These are phyloP conservation scores for Ophiostoma populinum DNA, from an alignment of 2,329 filamentous ascomycete genomes.

Conservation along the genomic window DNA sequence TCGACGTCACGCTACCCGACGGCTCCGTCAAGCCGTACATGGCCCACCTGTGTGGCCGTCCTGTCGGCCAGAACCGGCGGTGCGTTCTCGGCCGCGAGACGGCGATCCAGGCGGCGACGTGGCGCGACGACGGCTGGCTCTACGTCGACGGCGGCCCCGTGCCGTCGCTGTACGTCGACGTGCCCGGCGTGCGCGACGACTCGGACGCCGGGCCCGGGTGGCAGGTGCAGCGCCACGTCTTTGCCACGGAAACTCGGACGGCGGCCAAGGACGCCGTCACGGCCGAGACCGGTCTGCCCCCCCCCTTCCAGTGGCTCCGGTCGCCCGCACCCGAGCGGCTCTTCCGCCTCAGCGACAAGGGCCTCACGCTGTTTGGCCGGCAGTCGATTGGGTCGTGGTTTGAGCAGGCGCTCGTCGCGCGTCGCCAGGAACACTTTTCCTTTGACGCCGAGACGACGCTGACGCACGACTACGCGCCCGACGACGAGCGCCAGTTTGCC, in stretches of 20 bases:
- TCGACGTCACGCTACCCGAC: constrained; percentile 21
- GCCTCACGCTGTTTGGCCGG: constrained; percentile 29
- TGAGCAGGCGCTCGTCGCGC: constrained; percentile 36
- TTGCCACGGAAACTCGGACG: constrained; percentile 22
- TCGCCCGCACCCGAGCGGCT: constrained; percentile 38
- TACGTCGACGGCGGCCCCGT: constrained; percentile 42
- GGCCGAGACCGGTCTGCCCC: too few species aligned
- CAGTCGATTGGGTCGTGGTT: constrained; percentile 41
- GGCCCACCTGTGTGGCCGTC: constrained; percentile 34
- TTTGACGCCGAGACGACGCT: constrained; percentile 83
- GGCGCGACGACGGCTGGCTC: constrained; percentile 42
- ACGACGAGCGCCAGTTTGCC: constrained; percentile 42
- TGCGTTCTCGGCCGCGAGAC: constrained; percentile 39
- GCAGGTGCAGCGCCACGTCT: constrained; percentile 30
- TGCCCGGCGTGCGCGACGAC: constrained; percentile 29
- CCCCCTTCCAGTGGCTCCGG: constrained; percentile 40
- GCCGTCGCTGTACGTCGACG: constrained; percentile 33
- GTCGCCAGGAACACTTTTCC: constrained; percentile 46
- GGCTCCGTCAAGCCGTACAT: constrained; percentile 29
- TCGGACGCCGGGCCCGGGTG: constrained; percentile 24
- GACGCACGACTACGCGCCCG: constrained; percentile 36
- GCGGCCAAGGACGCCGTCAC: constrained; percentile 11
- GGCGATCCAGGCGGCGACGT: constrained; percentile 39
- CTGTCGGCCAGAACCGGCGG: constrained; percentile 31
- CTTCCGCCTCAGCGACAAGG: constrained; percentile 21